Evolutionary conservation across 768 basidiomycete genomes (phyloP), one percentile per base, ranked within the genome.

Genomic region (Phylloporus sp.): DNA sequence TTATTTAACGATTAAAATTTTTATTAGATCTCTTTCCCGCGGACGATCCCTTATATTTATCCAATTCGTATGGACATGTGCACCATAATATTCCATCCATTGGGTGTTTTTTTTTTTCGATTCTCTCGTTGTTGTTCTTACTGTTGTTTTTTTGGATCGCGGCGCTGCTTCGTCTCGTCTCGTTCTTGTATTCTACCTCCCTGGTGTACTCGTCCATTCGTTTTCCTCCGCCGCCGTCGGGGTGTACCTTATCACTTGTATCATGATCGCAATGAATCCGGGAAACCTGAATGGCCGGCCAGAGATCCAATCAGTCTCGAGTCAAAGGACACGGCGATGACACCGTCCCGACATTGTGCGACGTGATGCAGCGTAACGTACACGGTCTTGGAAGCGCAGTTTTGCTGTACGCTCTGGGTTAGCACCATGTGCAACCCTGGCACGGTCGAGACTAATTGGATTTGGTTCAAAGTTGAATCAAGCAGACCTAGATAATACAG

Each of bases 51-150:
- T 15, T 41, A 26, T 38, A 47, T 45, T 54, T 48, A 45, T 38
- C 43, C 4, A 26, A 53, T 54, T 29, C 35, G 32, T 51, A 53
- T 16, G 49, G 41, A 57, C 59, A 10, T 29, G 49, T 41, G 22
- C 18, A 50, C 45, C 53, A 46, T 65, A 50, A 65, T 55, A 8
- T 42, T 23, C n/a, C 41, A 7, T 42, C 15, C 23, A 13, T 24
- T 18, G 23, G 22, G 22, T 11, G 5, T 10, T 20, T 39, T 15
- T 23, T 24, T 13, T n/a, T n/a, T 15, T 24, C 11, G 28, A 6
- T 29, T 6, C 15, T 24, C 12, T 40, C 5, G 22, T 15, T 23
- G 11, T 23, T 23, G 22, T 13, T n/a, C 16, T 36, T 3, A 12
- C 13, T 3, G 34, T 18, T 35, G 15, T 35, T 35, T 35, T 35